These are phyloP conservation scores for Friedmanniomyces simplex DNA, from an alignment of 495 filamentous ascomycete genomes.

Conservation along the genomic window DNA sequence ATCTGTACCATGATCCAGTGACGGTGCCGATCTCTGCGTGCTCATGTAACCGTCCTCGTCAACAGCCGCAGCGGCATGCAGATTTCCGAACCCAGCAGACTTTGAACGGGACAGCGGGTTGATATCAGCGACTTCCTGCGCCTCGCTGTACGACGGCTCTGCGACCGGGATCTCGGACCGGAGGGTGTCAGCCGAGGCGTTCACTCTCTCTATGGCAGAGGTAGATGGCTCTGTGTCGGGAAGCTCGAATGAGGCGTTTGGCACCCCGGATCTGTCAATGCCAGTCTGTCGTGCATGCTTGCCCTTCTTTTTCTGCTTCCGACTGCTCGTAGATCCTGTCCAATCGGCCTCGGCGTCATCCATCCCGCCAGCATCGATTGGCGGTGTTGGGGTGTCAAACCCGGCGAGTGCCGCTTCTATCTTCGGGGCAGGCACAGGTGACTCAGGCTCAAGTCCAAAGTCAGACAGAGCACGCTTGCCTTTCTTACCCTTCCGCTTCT, in stretches of 20 bases:
- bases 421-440: neutral
- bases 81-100: no score
- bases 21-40: no score
- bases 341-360: neutral
- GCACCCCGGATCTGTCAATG: neutral
- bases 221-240: neutral
- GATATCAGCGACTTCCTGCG: no score
- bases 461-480: neutral
- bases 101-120: no score
- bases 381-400: neutral
- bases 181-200: neutral
- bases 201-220: neutral
- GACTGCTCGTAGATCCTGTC: neutral
- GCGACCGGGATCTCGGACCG: no score
- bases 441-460: neutral
- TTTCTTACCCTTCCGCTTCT: conserved; percentile 23
- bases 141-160: no score
- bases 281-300: neutral
- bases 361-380: neutral
- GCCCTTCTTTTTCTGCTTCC: conserved; percentile 13
- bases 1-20: no score
- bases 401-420: neutral
- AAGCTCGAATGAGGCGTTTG: neutral
- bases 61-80: no score
- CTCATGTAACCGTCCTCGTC: no score